Percentiles rank a stretch among this genome's conserved stretches.
Conservation (phyloP, 192 early-diverging fungal species). For the Funneliformis mosseae region DNA sequence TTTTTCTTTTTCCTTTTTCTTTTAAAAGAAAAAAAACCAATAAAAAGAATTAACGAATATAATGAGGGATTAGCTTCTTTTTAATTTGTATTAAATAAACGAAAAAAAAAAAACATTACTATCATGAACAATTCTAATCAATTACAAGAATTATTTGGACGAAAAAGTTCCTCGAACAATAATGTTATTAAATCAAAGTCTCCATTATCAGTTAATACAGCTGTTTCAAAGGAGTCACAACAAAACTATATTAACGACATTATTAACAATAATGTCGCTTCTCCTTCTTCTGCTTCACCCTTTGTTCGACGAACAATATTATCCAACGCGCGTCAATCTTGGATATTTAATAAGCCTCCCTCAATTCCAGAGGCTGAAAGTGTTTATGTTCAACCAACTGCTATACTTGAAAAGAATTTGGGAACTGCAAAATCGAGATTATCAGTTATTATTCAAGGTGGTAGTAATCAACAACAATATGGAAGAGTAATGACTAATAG, state of each 20-base stretch:
- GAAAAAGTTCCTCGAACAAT: neutral
- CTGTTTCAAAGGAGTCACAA: neutral
- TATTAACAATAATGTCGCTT: neutral
- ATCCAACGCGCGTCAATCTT: conserved; percentile 18
- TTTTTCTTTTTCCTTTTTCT: neutral
- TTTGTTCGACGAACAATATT: conserved; percentile 3
- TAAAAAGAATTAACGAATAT: no score
- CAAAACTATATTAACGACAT: no score
- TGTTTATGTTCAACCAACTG: conserved; percentile 18
- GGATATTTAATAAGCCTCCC: conserved; percentile 17
- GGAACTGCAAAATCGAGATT: conserved; percentile 25
- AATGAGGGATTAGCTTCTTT: no score
- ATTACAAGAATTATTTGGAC: neutral
- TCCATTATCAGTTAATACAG: neutral
- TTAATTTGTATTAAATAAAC: no score
- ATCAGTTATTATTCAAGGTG: conserved; percentile 3
- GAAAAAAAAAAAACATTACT: neutral
- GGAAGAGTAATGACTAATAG: neutral
- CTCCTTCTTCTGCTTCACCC: conserved; percentile 3
- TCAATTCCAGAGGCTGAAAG: conserved; percentile 24
- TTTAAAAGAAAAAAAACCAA: no score
- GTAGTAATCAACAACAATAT: no score
- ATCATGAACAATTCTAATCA: neutral
- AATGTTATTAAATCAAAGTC: no score
- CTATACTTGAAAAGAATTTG: conserved; percentile 16